Conservation (phyloP, 345 rosid species). For the Heritiera fomes region DNA sequence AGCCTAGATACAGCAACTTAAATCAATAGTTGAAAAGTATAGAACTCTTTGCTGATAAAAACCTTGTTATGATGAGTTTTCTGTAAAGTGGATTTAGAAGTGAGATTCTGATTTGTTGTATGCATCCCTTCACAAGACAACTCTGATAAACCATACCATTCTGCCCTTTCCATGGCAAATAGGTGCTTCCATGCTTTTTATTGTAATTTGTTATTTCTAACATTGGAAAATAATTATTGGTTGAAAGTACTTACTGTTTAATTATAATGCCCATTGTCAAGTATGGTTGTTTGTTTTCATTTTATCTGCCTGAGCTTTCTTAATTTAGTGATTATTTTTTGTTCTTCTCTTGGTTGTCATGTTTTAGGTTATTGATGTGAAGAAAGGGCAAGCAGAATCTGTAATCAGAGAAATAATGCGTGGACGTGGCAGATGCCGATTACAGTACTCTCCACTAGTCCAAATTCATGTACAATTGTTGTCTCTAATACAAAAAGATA, state of each 20-base stretch:
- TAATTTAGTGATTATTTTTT: background rate
- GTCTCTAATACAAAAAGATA: conserved; percentile 50
- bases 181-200: background rate
- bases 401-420: conserved; percentile 59
- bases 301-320: background rate
- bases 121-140: background rate
- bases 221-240: background rate
- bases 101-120: background rate
- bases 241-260: background rate
- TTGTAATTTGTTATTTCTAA: background rate
- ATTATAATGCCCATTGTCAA: background rate
- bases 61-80: background rate
- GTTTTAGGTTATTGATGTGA: conserved; percentile 60
- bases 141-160: no score
- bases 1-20: background rate
- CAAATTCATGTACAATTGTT: conserved; percentile 61
- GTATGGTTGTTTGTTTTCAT: background rate
- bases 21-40: background rate
- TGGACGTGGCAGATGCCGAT: conserved; percentile 50
- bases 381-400: conserved; percentile 71
- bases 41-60: background rate
- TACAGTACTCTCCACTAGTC: conserved; percentile 47
- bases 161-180: background rate
- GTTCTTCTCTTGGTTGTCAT: conserved; percentile 23
- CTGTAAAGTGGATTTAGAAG: background rate